phyloP scores from a whole-genome alignment of 208 protist species.

The Leishmania guyanensis region DNA sequence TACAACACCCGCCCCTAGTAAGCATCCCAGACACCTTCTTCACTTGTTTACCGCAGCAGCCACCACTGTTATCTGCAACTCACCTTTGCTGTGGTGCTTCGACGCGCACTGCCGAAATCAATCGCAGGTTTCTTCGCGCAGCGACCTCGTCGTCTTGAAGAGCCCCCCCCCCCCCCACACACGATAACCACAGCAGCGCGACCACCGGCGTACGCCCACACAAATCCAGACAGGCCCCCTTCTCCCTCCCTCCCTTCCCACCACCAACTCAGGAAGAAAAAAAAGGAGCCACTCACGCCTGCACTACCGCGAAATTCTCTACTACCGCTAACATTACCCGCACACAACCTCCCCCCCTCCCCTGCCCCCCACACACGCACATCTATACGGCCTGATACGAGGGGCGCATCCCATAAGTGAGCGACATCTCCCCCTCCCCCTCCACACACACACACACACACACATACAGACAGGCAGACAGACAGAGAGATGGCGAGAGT shows the following conservation, averaged over 20 bases:
- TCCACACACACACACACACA: neutral
- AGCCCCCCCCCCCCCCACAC: neutral
- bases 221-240: neutral
- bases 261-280: neutral
- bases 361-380: too few species aligned
- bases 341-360: too few species aligned
- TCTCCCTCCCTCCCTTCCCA: neutral
- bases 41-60: neutral
- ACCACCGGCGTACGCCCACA: neutral
- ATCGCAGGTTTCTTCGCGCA: neutral
- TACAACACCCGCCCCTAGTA: neutral
- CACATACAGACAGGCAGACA: neutral
- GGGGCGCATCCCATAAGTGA: neutral
- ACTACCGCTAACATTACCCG: neutral
- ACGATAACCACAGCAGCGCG: neutral
- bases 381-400: neutral
- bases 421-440: neutral
- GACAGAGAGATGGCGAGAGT: neutral
- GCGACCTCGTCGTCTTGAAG: neutral
- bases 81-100: neutral
- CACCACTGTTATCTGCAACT: neutral
- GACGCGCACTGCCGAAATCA: neutral
- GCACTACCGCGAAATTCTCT: neutral
- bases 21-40: neutral
- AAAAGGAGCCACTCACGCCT: neutral